phyloP scores from a whole-genome alignment of 768 basidiomycete species.

The Kwoniella sp. region DNA sequence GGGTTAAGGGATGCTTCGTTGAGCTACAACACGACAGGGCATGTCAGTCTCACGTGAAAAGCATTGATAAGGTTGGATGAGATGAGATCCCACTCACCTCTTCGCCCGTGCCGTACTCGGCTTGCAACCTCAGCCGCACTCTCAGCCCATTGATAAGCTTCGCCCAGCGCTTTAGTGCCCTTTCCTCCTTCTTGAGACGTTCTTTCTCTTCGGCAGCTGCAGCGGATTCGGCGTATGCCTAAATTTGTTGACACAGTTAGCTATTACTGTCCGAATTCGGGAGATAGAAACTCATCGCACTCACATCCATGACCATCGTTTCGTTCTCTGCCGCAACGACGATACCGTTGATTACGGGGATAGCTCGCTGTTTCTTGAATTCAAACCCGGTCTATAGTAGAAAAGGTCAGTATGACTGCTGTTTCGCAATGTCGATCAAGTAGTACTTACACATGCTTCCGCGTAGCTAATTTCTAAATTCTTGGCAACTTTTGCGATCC shows the following conservation, averaged over 20 bases:
- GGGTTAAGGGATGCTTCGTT: constrained; percentile 40
- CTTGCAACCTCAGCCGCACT: constrained; percentile 77
- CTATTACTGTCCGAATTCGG: too few relatives aligned
- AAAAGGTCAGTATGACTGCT: not conserved
- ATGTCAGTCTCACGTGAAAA: too few relatives aligned
- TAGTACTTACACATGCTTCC: constrained; percentile 82
- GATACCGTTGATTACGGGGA: constrained; percentile 79
- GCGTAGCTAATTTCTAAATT: constrained; percentile 85
- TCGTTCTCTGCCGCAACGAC: constrained; percentile 84
- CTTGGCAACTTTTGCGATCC: constrained; percentile 82
- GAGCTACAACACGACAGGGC: constrained; percentile 12
- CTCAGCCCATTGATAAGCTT: constrained; percentile 84
- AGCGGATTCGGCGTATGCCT: constrained; percentile 87
- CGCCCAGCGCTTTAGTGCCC: constrained; percentile 82
- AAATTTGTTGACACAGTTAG: too few relatives aligned
- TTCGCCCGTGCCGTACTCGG: constrained; percentile 64
- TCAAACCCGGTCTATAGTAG: constrained; percentile 81
- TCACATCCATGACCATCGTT: constrained; percentile 70
- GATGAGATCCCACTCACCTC: constrained; percentile 21
- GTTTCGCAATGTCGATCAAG: not conserved
- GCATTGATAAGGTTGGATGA: not conserved
- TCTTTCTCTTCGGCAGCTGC: constrained; percentile 76
- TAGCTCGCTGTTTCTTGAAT: constrained; percentile 87
- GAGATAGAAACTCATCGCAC: constrained; percentile 32
- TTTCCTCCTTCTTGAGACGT: constrained; percentile 71